Base-by-base conservation (phyloP, 257 asterid genomes). In the Lavandula angustifolia region DNA sequence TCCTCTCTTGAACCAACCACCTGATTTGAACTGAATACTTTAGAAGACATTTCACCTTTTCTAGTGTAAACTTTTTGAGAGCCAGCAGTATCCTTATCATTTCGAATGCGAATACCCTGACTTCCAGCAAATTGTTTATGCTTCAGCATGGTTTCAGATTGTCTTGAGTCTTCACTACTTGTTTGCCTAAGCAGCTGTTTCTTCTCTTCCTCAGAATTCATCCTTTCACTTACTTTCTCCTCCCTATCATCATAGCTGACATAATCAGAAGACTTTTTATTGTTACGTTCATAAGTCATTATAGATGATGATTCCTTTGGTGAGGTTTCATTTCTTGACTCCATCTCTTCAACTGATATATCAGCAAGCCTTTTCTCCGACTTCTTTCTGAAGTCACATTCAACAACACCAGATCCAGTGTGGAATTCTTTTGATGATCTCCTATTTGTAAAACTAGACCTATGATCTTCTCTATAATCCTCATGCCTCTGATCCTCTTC, bases 321-420 rank as follows among this genome's bases (percentile, higher is more conserved):
- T 2, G 56, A 72, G 60, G 76, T 62, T 66, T 73, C 87, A 54
- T 80, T 78, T 54, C 69, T 78, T 5, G 77, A 74, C 37, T 67
- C 80, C 41, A 70, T 75, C 64, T 84, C 84, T 57, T 76, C 85
- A 64, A 76, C 70, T 22, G 91, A 77, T 71, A 69, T 54, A 75
- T 89, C 96, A 62, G 73, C 68, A 63, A 89, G 94, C 76, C 77
- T 87, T 82, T 92, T 92, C 88, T 89, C 96, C 1, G 97, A 82
- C 59, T 92, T 83, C 77, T 92, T 92, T 70, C 95, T 80, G 79
- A 84, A 82, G 64, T 75, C 81, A 7, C 79, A 67, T 63, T 80
- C 90, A 64, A 72, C 78, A 52, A 62, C 72, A 74, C 73, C 68
- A 29, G 88, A 73, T 43, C 80, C 80, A 54, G 73, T 64, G 64